Percentiles rank a stretch among this genome's conserved stretches.
Evolutionary conservation across 2,329 filamentous ascomycete species (phyloP).

Genomic region (Neonectria magnoliae): DNA sequence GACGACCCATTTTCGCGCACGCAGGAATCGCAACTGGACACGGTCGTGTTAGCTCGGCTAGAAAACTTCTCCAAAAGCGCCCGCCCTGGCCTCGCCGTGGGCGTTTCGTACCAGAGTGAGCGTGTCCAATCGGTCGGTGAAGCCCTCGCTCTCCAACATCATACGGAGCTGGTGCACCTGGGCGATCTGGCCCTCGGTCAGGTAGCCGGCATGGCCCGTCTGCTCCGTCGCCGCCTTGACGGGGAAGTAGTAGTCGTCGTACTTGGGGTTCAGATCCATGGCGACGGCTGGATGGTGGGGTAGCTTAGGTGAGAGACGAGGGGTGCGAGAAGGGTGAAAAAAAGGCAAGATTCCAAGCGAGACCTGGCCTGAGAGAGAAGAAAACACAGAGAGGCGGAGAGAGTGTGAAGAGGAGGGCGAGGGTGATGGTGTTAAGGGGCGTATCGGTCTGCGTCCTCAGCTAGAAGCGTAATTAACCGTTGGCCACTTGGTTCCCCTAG

Average conservation of each 20-base stretch:
- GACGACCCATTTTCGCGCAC: slow-evolving; percentile 95
- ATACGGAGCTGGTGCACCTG: slow-evolving; percentile 86
- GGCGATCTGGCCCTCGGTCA: slow-evolving; percentile 87
- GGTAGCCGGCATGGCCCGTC: slow-evolving; percentile 86
- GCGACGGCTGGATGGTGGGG: slow-evolving; percentile 44
- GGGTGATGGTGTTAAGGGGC: slow-evolving; percentile 32
- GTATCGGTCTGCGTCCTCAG: slow-evolving; percentile 31
- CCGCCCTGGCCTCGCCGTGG: neutral
- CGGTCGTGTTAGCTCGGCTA: neutral
- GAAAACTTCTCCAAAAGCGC: neutral
- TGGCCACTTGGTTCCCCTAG: slow-evolving; percentile 41
- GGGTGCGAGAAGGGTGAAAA: slow-evolving; percentile 15
- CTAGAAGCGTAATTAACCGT: slow-evolving; percentile 45
- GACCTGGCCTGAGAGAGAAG: slow-evolving; percentile 10
- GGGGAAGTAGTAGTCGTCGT: slow-evolving; percentile 96
- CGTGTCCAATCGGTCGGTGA: slow-evolving; percentile 87
- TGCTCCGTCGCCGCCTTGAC: slow-evolving; percentile 75
- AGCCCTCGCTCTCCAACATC: slow-evolving; percentile 85
- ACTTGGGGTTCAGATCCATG: slow-evolving; percentile 80
- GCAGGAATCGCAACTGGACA: slow-evolving; percentile 81
- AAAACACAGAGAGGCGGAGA: slow-evolving; percentile 3
- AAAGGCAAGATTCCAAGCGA: slow-evolving; percentile 21
- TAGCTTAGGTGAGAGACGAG: slow-evolving; percentile 18
- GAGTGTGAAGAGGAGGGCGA: neutral
- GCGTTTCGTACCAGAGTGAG: slow-evolving; percentile 78